Evolutionary conservation across 1,284 basidiomycete genomes (phyloP).

Genomic region (Puccinia triticina): DNA sequence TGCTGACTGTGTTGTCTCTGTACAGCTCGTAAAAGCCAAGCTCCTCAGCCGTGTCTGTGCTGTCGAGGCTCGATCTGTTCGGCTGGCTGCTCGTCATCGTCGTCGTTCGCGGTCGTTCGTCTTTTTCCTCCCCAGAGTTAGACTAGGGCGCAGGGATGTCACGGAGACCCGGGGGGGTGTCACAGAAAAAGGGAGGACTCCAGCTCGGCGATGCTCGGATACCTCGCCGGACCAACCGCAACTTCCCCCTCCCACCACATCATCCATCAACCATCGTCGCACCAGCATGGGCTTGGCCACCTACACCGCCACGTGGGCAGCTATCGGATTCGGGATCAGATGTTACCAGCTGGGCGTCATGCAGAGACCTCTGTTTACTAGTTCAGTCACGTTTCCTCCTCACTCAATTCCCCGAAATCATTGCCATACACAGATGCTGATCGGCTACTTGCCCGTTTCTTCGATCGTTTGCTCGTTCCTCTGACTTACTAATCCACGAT

Average conservation of each 20-base stretch:
- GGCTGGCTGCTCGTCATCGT: constrained; percentile 28
- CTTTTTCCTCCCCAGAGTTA: neutral
- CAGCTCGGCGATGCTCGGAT: too few relatives aligned
- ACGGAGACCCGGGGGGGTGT: neutral
- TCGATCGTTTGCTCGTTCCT: neutral
- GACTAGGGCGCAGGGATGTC: neutral
- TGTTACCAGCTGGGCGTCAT: constrained; percentile 46
- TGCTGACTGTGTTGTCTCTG: too few relatives aligned
- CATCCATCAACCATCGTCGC: neutral
- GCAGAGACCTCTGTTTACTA: constrained; percentile 35
- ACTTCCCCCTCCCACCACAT: neutral
- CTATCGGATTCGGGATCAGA: constrained; percentile 41
- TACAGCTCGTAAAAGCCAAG: too few relatives aligned
- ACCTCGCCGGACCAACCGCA: too few relatives aligned
- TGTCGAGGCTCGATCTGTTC: constrained; percentile 30
- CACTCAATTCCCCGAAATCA: neutral
- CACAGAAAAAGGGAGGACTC: too few relatives aligned
- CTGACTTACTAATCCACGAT: neutral
- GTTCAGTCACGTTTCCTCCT: constrained; percentile 3
- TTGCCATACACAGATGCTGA: neutral
- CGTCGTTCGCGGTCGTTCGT: neutral
- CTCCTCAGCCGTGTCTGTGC: too few relatives aligned
- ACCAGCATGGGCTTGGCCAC: constrained; percentile 32
- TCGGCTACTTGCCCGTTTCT: neutral
- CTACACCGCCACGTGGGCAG: constrained; percentile 34